These are phyloP conservation scores for Aspergillus carbonarius DNA, from an alignment of 2,329 filamentous ascomycete genomes.

Conservation along the genomic window DNA sequence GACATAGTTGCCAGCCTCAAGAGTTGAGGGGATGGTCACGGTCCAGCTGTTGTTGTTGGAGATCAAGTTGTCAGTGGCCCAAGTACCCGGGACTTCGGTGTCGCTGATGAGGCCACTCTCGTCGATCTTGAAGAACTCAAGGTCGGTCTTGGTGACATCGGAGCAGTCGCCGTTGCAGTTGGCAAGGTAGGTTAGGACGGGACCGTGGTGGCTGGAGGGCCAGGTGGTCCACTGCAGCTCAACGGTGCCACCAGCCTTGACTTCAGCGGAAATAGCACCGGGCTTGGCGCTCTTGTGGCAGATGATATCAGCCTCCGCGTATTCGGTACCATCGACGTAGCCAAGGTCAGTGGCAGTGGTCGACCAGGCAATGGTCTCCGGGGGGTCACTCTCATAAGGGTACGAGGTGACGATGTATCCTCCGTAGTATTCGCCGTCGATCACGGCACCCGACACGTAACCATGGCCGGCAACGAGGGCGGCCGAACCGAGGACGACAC, in stretches of 20 bases:
- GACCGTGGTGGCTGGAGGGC: conserved; percentile 65
- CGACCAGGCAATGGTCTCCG: conserved; percentile 56
- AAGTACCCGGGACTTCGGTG: conserved; percentile 47
- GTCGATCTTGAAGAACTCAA: conserved; percentile 66
- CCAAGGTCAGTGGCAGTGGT: conserved; percentile 54
- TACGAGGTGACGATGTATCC: conserved; percentile 43
- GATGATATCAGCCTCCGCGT: conserved; percentile 55
- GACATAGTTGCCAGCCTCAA: conserved; percentile 55
- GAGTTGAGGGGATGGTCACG: conserved; percentile 48
- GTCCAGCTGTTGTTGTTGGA: conserved; percentile 53
- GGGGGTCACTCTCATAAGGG: conserved; percentile 36
- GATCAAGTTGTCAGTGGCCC: conserved; percentile 58
- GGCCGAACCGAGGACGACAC: conserved; percentile 35
- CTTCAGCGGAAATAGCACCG: conserved; percentile 53
- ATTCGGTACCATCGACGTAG: conserved; percentile 51
- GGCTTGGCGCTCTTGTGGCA: conserved; percentile 60
- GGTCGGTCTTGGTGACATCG: conserved; percentile 51
- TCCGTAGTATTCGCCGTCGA: conserved; percentile 37
- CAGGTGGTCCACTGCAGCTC: conserved; percentile 64
- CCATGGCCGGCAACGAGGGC: conserved; percentile 42
- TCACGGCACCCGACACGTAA: conserved; percentile 36
- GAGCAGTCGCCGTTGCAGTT: conserved; percentile 59
- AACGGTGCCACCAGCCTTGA: conserved; percentile 60
- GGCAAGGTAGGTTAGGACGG: conserved; percentile 65
- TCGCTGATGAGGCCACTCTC: conserved; percentile 53